Percentiles rank a stretch among this genome's conserved stretches.
Conservation (phyloP, 768 basidiomycete species). For the Phlegmacium glaucopus region DNA sequence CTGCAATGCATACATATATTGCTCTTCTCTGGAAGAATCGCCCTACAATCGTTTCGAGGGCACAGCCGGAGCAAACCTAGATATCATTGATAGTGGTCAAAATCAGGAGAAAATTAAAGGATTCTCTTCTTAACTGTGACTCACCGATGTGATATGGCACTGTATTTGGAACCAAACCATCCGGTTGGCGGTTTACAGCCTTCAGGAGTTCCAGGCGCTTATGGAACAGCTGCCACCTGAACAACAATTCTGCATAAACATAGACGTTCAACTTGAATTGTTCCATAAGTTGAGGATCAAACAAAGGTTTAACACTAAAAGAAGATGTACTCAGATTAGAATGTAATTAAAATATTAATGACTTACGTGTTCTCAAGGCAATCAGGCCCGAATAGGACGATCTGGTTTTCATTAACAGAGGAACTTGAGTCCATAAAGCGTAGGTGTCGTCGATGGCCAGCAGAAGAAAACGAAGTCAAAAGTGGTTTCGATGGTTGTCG, state of each 20-base stretch:
- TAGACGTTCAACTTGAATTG: slow-evolving; percentile 53
- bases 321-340: neutral
- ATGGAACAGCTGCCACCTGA: slow-evolving; percentile 66
- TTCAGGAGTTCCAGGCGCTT: slow-evolving; percentile 77
- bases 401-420: slow-evolving; percentile 18
- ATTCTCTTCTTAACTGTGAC: slow-evolving; percentile 7
- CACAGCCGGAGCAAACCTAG: slow-evolving; percentile 50
- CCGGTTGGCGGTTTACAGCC: slow-evolving; percentile 37
- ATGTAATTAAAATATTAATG: slow-evolving; percentile 4
- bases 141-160: slow-evolving; percentile 34
- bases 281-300: slow-evolving; percentile 37
- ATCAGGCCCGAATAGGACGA: slow-evolving; percentile 32
- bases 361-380: slow-evolving; percentile 23
- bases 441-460: slow-evolving; percentile 38
- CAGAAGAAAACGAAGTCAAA: slow-evolving; percentile 40
- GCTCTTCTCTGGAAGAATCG: slow-evolving; percentile 27
- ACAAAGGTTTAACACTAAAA: slow-evolving; percentile 22
- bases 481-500: slow-evolving; percentile 28
- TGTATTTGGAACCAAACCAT: slow-evolving; percentile 12
- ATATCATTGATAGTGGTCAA: neutral
- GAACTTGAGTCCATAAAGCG: slow-evolving; percentile 32
- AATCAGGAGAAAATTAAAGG: too few species aligned
- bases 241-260: slow-evolving; percentile 72
- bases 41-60: slow-evolving; percentile 33
- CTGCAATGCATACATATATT: slow-evolving; percentile 42